These are phyloP conservation scores for Geranium incanum DNA, from an alignment of 441 rosid species.

Conservation along the genomic window DNA sequence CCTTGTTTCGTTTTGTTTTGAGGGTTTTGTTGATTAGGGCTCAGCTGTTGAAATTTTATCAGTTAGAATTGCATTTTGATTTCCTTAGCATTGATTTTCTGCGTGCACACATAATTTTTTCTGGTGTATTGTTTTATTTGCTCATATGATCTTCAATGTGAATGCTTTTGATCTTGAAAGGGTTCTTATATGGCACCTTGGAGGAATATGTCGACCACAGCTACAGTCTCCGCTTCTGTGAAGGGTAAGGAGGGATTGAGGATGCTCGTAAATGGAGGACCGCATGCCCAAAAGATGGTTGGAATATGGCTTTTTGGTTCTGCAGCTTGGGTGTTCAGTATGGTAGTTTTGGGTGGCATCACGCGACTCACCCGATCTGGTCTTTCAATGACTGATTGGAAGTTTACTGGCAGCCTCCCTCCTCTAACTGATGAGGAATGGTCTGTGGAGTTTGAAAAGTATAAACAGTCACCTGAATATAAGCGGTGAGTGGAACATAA, in stretches of 20 bases:
- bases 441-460: constrained; percentile 70
- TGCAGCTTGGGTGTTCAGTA: constrained; percentile 86
- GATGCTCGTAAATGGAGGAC: constrained; percentile 68
- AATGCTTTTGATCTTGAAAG: constrained; percentile 26
- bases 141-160: constrained; percentile 2
- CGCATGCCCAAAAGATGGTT: constrained; percentile 74
- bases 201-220: constrained; percentile 49
- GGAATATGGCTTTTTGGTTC: constrained; percentile 93
- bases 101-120: not conserved
- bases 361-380: constrained; percentile 86
- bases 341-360: constrained; percentile 82
- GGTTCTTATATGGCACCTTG: constrained; percentile 33
- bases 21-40: not conserved
- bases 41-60: not conserved
- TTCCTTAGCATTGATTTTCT: not conserved
- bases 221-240: constrained; percentile 29
- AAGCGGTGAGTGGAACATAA: constrained; percentile 42
- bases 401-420: constrained; percentile 73
- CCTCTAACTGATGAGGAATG: constrained; percentile 79
- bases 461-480: constrained; percentile 78
- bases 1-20: not conserved
- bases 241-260: constrained; percentile 60
- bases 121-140: not conserved
- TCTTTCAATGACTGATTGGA: constrained; percentile 97
- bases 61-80: not conserved